Percentiles rank a stretch among this genome's conserved stretches.
phyloP scores from a whole-genome alignment of 2,329 filamentous ascomycete species.

The Aureobasidium namibiae region DNA sequence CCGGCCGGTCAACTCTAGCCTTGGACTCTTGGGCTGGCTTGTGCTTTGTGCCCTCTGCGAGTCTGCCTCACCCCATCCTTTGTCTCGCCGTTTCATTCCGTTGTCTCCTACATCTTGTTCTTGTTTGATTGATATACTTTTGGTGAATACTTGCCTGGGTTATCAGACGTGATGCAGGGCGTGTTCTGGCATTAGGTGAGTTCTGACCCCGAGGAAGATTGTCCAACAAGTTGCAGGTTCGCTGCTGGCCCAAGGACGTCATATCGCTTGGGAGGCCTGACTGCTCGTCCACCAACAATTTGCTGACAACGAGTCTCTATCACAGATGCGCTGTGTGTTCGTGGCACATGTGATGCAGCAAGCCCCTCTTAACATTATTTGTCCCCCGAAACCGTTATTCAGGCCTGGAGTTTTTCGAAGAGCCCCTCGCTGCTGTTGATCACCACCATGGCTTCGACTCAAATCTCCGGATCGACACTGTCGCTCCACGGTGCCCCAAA shows the following conservation, averaged over 20 bases:
- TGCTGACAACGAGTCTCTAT: not conserved
- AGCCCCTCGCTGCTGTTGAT: not conserved
- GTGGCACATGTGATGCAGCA: conserved; percentile 12
- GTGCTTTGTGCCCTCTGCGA: not conserved
- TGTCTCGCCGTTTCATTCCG: conserved; percentile 3
- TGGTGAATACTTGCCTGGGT: conserved; percentile 3
- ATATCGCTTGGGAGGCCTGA: conserved; percentile 11
- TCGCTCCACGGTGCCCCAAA: conserved; percentile 21
- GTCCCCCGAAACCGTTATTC: not conserved
- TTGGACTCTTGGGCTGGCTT: not conserved
- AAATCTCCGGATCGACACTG: conserved; percentile 11
- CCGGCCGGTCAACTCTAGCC: conserved; percentile 4
- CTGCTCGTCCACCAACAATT: conserved; percentile 7
- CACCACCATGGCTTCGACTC: conserved; percentile 11
- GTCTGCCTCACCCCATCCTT: conserved; percentile 4
- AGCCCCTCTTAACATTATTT: not conserved
- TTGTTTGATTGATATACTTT: not conserved
- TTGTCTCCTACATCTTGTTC: conserved; percentile 2
- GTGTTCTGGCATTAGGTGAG: conserved; percentile 10
- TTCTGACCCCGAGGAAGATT: not conserved
- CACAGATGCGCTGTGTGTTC: conserved; percentile 1
- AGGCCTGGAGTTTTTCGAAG: not conserved
- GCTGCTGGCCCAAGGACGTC: not conserved
- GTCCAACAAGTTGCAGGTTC: not conserved
- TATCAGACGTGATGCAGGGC: conserved; percentile 10